Evolutionary conservation across 164 flowering plant genomes (phyloP).

Genomic region (Vitis rotundifolia): DNA sequence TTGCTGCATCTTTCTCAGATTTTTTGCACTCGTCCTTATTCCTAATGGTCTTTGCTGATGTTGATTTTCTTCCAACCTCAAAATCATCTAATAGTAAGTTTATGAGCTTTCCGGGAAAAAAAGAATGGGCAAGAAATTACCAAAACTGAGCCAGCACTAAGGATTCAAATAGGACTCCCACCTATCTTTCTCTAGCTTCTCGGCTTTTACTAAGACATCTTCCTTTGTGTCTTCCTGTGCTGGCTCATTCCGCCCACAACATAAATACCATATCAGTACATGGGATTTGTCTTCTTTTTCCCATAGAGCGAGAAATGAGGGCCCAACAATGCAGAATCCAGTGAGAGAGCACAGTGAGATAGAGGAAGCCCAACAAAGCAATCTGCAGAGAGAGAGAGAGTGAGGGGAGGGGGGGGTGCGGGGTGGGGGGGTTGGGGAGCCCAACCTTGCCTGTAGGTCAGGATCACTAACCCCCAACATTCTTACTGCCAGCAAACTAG

Average conservation of each 20-base stretch:
- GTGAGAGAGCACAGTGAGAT: neutral
- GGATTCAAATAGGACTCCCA: slow-evolving; percentile 65
- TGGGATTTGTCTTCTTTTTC: neutral
- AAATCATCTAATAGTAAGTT: no score
- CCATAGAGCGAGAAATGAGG: no score
- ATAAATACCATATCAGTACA: neutral
- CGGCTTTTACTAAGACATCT: slow-evolving; percentile 70
- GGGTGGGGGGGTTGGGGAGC: no score
- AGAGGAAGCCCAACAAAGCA: neutral
- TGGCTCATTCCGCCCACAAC: slow-evolving; percentile 56
- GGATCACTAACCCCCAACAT: slow-evolving; percentile 35
- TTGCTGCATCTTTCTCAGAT: no score
- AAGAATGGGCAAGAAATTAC: no score
- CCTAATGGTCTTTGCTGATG: no score
- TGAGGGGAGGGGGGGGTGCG: no score
- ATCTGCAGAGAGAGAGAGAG: slow-evolving; percentile 2
- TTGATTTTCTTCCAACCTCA: no score
- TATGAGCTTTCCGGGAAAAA: no score
- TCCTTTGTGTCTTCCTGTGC: slow-evolving; percentile 66
- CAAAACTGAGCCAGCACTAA: neutral
- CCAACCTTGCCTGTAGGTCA: slow-evolving; percentile 26
- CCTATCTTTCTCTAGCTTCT: slow-evolving; percentile 64
- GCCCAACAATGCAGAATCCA: no score
- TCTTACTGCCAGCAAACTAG: slow-evolving; percentile 83
- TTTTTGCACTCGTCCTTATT: no score